These are phyloP conservation scores for Psilocybe azurescens DNA, from an alignment of 768 basidiomycete species.

Conservation along the genomic window DNA sequence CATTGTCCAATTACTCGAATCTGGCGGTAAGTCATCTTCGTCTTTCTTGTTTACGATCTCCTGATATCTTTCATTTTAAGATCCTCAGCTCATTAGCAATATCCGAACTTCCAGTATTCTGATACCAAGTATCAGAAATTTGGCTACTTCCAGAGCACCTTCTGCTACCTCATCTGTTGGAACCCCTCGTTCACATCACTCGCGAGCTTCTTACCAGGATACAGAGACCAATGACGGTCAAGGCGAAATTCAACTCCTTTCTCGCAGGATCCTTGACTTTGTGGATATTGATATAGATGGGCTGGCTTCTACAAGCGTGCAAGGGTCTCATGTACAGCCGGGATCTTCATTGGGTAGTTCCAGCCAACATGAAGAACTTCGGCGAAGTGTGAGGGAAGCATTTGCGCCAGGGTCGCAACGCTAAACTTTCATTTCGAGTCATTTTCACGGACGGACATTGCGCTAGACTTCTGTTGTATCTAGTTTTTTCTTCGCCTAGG, in stretches of 20 bases:
- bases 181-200: conserved; percentile 74
- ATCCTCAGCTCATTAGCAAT: conserved; percentile 88
- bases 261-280: conserved; percentile 85
- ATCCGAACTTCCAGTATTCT: conserved; percentile 85
- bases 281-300: conserved; percentile 77
- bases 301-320: conserved; percentile 61
- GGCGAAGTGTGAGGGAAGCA: conserved; percentile 83
- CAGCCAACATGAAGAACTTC: conserved; percentile 77
- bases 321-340: conserved; percentile 70
- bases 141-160: conserved; percentile 73
- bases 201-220: conserved; percentile 78
- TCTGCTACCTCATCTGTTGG: conserved; percentile 77
- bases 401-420: conserved; percentile 71
- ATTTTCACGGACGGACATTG: conserved; percentile 22
- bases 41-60: background rate
- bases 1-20: conserved; percentile 95
- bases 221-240: conserved; percentile 89
- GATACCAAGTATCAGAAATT: conserved; percentile 84
- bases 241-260: conserved; percentile 88
- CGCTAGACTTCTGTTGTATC: conserved; percentile 15
- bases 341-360: conserved; percentile 72
- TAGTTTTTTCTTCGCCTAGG: conserved; percentile 21
- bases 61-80: conserved; percentile 39
- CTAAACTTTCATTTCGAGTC: conserved; percentile 31
- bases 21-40: conserved; percentile 64